Base-by-base conservation (phyloP, 495 filamentous ascomycete species). In the Ramalina intermedia region DNA sequence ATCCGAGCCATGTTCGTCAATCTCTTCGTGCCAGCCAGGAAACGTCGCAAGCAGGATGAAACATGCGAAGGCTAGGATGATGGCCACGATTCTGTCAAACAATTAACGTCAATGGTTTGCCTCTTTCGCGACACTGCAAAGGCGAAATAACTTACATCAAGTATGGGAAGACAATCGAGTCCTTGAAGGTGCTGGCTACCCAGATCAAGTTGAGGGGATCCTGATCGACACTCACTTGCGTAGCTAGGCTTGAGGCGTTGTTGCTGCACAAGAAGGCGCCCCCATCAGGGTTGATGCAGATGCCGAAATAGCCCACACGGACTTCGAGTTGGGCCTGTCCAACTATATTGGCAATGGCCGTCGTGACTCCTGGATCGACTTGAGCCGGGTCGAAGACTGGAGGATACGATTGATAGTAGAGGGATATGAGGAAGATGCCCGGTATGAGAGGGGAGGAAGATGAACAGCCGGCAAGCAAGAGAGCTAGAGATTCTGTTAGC, bases 311-410 rank as follows among this genome's bases (percentile, higher is more conserved):
- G 24, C 80, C 80, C 16, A 84, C 80, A 3, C 80, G 74, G n/a
- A 82, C 80, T 59, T 81, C 79, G 41, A 84, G 62, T 48, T 74
- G 65, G 2, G 80, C 79, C 33, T 63, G 63, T 42, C 76, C 75
- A 40, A 84, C 80, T 38, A 84, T 79, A 53, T 82, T 80, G 35
- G 74, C 69, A 41, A 81, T 80, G 18, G 80, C 76, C 3, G 67
- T 68, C 46, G 82, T 79, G 48, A 89, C 84, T 36, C 81, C 84
- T 48, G 87, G 89, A 60, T 91, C 76, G 47, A 89, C 86, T 68
- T 96, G 89, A 18, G 86, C 70, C 4, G 78, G 70, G 55, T 79
- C 72, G 52, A 79, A 79, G 6, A 66, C 67, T 0, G 80, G 80
- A 5, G 71, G 68, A 57, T 82, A 83, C 37, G 67, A 66, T 55